Conservation (phyloP, 2,329 filamentous ascomycete genomes). For the Diaporthe aspalathi region DNA sequence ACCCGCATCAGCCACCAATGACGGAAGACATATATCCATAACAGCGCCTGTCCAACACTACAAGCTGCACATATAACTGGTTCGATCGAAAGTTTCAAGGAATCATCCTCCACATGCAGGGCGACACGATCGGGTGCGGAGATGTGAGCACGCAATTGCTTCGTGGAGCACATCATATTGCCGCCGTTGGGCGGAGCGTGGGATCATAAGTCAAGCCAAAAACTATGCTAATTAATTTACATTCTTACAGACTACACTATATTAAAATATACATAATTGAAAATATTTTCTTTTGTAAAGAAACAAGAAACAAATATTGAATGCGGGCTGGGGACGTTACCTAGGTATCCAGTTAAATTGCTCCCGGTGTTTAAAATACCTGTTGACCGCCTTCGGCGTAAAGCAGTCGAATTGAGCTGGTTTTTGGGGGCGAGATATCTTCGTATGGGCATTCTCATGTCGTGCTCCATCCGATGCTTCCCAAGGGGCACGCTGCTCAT, state of each 20-base stretch:
- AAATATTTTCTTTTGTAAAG: too few relatives aligned
- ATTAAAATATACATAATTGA: too few relatives aligned
- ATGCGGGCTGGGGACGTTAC: too few relatives aligned
- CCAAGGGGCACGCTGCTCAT: too few relatives aligned
- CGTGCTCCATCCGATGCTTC: too few relatives aligned
- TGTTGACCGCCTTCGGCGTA: too few relatives aligned
- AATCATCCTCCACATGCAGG: background rate
- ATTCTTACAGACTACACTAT: background rate
- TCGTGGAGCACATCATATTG: conserved; percentile 37
- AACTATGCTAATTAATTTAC: background rate
- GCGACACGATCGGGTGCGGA: conserved; percentile 11
- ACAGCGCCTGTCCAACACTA: background rate
- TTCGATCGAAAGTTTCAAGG: background rate
- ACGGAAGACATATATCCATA: background rate
- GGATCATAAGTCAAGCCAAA: background rate
- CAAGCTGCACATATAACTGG: background rate
- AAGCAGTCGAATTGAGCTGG: too few relatives aligned
- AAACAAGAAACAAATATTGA: too few relatives aligned
- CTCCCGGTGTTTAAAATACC: too few relatives aligned
- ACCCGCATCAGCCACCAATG: conserved; percentile 17
- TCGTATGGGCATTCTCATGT: too few relatives aligned
- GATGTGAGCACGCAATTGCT: conserved; percentile 33
- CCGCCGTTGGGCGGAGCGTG: background rate
- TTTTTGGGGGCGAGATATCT: too few relatives aligned
- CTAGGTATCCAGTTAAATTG: too few relatives aligned